Base-by-base conservation (phyloP, 1,284 basidiomycete species). In the Marasmius oreades region DNA sequence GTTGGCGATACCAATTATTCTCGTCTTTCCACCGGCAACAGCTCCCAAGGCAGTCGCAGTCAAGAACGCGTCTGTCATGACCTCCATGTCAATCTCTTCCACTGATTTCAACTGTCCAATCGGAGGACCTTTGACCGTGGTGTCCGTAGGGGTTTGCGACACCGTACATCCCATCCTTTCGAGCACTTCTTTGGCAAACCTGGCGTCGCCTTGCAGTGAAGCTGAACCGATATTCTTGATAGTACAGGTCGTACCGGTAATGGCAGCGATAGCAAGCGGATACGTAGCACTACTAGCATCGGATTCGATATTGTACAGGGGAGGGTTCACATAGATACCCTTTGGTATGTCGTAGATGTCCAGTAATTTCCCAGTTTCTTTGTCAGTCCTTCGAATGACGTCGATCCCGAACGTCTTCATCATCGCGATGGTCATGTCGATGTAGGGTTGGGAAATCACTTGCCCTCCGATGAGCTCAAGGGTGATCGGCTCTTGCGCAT, bases 11-110 rank as follows among this genome's bases (percentile, higher is more conserved):
- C 96, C 96, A 53, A 91, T 73, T 63, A 99, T 98, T 55, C 92
- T 82, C 6, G 95, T 93, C 59, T 74, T 84, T 12, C 77, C 75
- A 34, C 74, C 76, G 0, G 93, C 93, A 22, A 96, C 91, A 55
- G 96, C 95, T 51, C 94, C 93, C 16, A 99, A 77, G 2, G 90
- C 94, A 7, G 86, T 90, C 1, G 96, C 96, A 0, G 95, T 98
- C 71, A 99, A 82, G 79, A 99, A 99, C 5, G 95, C 96, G 70
- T 99, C 96, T 10, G 97, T 99, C 96, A 99, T 99, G n/a, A 90
- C 87, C 73, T 98, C 95, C 97, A 99, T 99, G 69, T 99, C 95
- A 23, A 98, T 86, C 63, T 88, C 80, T 37, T 93, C 93, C 52
- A 98, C 80, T 6, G 92, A 92, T 59, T 86, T 85, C 47, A 99